These are phyloP conservation scores for Epithemia pelagica DNA, from an alignment of 108 stramenopile genomes.

Conservation along the genomic window DNA sequence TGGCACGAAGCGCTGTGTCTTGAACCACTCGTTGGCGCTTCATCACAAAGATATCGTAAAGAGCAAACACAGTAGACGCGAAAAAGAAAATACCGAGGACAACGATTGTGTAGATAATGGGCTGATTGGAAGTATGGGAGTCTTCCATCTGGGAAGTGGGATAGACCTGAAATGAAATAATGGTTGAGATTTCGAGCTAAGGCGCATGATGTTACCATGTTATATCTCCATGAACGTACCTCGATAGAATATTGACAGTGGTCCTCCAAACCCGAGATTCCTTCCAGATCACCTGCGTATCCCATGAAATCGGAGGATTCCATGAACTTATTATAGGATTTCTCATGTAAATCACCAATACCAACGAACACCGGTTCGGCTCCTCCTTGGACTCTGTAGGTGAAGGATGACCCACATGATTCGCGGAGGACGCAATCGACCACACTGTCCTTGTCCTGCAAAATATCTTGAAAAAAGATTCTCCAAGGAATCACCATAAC, in stretches of 20 bases:
- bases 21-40: conserved; percentile 15
- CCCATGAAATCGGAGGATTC: not conserved
- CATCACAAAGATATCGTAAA: conserved; percentile 12
- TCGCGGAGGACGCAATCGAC: conserved; percentile 14
- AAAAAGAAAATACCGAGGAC: conserved; percentile 26
- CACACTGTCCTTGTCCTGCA: conserved; percentile 1
- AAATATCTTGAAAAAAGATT: conserved; percentile 6
- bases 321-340: not conserved
- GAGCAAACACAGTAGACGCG: conserved; percentile 12
- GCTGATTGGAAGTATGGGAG: not conserved
- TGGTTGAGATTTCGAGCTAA: no score
- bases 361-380: not conserved
- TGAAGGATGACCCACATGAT: conserved; percentile 27
- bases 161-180: not conserved
- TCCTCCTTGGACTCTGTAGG: conserved; percentile 32
- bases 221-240: no score
- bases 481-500: conserved; percentile 10
- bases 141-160: not conserved
- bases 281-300: not conserved
- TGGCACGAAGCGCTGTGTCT: conserved; percentile 7
- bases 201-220: no score
- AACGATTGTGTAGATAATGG: conserved; percentile 4
- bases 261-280: not conserved
- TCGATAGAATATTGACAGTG: not conserved
- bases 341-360: conserved; percentile 4